Percentiles rank a stretch among this genome's conserved stretches.
phyloP scores from a whole-genome alignment of 495 filamentous ascomycete species.

The Hypoxylon trugodes region DNA sequence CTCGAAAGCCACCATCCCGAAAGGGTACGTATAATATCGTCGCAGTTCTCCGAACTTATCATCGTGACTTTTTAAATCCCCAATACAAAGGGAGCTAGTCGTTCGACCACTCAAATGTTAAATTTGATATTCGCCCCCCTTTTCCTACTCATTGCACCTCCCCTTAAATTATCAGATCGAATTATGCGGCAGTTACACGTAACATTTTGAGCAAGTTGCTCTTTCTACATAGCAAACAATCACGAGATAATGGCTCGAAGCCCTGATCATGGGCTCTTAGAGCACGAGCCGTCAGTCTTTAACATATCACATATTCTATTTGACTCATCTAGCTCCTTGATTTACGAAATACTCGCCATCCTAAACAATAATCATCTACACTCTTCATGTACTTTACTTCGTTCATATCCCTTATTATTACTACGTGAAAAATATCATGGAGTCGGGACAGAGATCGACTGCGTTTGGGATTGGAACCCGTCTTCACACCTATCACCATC shows the following conservation, averaged over 20 bases:
- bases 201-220: constrained; percentile 12
- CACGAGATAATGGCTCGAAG: not conserved
- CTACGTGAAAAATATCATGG: constrained; percentile 15
- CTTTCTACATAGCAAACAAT: constrained; percentile 11
- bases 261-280: not conserved
- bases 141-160: constrained; percentile 3
- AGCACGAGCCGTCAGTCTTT: not conserved
- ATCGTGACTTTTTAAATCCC: constrained; percentile 17
- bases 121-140: constrained; percentile 2
- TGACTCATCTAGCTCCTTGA: not conserved
- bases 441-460: constrained; percentile 14
- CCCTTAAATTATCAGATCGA: not conserved
- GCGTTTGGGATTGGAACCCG: constrained; percentile 10
- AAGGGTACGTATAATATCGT: constrained; percentile 66
- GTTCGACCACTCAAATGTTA: too few species aligned
- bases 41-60: constrained; percentile 1
- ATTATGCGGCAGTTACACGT: not conserved
- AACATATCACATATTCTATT: not conserved
- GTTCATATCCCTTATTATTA: constrained; percentile 4
- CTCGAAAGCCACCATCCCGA: constrained; percentile 75
- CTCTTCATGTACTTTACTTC: not conserved
- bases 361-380: not conserved
- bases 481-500: constrained; percentile 23
- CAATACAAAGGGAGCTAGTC: too few species aligned
- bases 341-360: not conserved